These are phyloP conservation scores for Excoecaria cochinchinensis DNA, from an alignment of 345 rosid species.

Conservation along the genomic window DNA sequence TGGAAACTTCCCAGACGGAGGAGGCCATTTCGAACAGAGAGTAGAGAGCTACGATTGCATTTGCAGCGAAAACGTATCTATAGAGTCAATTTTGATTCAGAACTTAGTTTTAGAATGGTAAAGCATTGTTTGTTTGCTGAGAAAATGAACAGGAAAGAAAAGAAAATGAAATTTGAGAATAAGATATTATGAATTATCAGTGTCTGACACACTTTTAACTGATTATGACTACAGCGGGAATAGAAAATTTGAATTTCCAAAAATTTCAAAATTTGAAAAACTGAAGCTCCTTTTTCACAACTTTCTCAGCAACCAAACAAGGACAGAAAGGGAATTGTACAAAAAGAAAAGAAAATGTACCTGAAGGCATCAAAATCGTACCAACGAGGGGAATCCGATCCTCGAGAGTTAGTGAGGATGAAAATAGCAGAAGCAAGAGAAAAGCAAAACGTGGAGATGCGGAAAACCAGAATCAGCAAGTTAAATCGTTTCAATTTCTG, in stretches of 20 bases:
- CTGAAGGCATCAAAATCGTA: slow-evolving; percentile 90
- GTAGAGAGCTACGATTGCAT: slow-evolving; percentile 80
- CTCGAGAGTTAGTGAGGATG: slow-evolving; percentile 75
- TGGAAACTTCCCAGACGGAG: slow-evolving; percentile 84
- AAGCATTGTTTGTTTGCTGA: neutral
- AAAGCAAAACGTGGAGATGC: slow-evolving; percentile 77
- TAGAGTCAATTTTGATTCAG: neutral
- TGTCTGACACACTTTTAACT: neutral
- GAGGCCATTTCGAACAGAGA: slow-evolving; percentile 73
- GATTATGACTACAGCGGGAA: neutral
- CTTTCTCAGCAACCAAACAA: slow-evolving; percentile 15
- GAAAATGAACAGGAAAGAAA: slow-evolving; percentile 4
- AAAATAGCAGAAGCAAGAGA: slow-evolving; percentile 78
- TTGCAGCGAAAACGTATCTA: slow-evolving; percentile 77
- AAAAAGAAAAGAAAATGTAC: slow-evolving; percentile 19
- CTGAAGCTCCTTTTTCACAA: neutral
- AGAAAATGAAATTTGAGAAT: neutral
- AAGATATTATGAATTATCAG: neutral
- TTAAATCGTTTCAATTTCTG: slow-evolving; percentile 86
- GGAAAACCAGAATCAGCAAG: slow-evolving; percentile 63
- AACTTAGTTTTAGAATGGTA: neutral
- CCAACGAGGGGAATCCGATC: slow-evolving; percentile 66
- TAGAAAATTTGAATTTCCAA: neutral
- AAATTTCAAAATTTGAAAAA: neutral
- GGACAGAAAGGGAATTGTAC: neutral